phyloP scores from a whole-genome alignment of 2,329 filamentous ascomycete genomes.

The Daldinia eschscholtzii region DNA sequence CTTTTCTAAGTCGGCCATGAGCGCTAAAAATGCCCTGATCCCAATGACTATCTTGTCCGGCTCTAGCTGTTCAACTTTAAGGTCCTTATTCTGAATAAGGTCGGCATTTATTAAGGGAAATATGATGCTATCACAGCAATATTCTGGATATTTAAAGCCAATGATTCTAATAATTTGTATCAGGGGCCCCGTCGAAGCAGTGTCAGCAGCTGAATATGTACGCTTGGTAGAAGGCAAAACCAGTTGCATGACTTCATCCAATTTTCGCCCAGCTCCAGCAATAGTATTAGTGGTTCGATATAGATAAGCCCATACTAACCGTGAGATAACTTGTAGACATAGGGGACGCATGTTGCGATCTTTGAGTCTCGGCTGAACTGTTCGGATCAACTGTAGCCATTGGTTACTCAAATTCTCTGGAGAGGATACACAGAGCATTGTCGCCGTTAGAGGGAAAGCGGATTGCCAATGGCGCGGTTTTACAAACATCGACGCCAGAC shows the following conservation, averaged over 20 bases:
- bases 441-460: constrained; percentile 88
- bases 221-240: constrained; percentile 85
- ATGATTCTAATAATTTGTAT: constrained; percentile 96
- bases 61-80: constrained; percentile 91
- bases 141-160: constrained; percentile 91
- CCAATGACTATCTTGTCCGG: constrained; percentile 98
- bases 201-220: constrained; percentile 84
- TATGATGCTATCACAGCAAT: constrained; percentile 92
- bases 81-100: constrained; percentile 76
- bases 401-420: constrained; percentile 85
- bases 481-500: constrained; percentile 84
- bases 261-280: constrained; percentile 77
- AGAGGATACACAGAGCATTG: constrained; percentile 88
- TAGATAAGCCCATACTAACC: constrained; percentile 93
- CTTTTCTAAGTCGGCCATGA: constrained; percentile 93
- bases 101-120: constrained; percentile 96
- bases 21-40: constrained; percentile 91
- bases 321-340: constrained; percentile 89
- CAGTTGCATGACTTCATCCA: constrained; percentile 90
- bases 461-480: constrained; percentile 94
- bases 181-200: constrained; percentile 85
- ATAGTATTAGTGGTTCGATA: constrained; percentile 83
- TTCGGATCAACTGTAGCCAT: constrained; percentile 85
- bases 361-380: constrained; percentile 84
- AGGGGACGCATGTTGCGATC: constrained; percentile 83